These are phyloP conservation scores for Citrus trifoliata DNA, from an alignment of 345 rosid genomes.

Conservation along the genomic window DNA sequence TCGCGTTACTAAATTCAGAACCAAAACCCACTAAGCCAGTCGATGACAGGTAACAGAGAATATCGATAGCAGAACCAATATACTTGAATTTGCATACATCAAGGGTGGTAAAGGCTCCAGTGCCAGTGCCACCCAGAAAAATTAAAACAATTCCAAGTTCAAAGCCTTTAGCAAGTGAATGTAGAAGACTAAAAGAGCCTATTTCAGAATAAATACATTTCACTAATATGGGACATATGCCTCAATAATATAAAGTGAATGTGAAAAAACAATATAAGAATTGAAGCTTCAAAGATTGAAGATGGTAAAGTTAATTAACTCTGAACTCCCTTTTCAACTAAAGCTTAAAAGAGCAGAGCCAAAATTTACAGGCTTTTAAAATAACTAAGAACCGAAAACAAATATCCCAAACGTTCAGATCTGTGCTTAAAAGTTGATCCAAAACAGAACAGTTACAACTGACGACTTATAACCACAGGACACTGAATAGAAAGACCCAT, in stretches of 20 bases:
- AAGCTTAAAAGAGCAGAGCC: background rate
- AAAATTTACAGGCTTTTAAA: background rate
- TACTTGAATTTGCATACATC: background rate
- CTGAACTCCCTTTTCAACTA: background rate
- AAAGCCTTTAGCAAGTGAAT: background rate
- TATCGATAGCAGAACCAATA: background rate
- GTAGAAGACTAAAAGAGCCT: background rate
- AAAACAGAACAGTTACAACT: constrained; percentile 6
- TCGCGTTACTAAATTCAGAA: background rate
- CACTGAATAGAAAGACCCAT: background rate
- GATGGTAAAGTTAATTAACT: background rate
- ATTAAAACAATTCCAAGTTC: background rate
- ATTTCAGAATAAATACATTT: background rate
- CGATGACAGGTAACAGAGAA: background rate
- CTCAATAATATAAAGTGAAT: background rate
- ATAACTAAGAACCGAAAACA: background rate
- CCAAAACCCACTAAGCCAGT: no score
- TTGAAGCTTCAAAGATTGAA: background rate
- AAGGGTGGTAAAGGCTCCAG: background rate
- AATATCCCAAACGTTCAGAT: background rate
- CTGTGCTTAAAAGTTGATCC: background rate
- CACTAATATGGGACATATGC: background rate
- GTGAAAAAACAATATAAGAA: background rate
- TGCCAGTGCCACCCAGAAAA: background rate
- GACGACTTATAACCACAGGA: background rate